Evolutionary conservation across 2,329 filamentous ascomycete species (phyloP), one percentile per base, ranked within the genome.

Genomic region (Atkinsonella texensis): DNA sequence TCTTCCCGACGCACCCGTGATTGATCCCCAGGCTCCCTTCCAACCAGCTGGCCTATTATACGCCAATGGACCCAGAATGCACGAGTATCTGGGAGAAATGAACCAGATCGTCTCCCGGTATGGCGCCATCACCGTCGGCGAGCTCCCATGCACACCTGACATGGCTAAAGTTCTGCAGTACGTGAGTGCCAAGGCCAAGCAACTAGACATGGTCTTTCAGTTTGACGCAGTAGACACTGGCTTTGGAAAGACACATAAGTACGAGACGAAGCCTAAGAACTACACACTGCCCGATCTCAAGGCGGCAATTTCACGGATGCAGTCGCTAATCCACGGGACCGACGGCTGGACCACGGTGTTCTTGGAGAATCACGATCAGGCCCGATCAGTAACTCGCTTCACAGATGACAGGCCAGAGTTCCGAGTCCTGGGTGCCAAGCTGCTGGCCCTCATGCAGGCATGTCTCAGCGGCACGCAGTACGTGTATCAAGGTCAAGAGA

Each of bases 161-260:
- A 71, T 75, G 31, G 63, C 66, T 3, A 70, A 77, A 39, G 80
- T 85, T 1, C 64, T 85, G 8, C 61, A 71, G 17, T 85, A 83
- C 55, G 79, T 85, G 13, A 74, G 75, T 3, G 74, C 77, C 0
- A 65, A 73, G 31, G 75, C 78, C 51, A 74, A 74, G 53, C 77
- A 85, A 63, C 67, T 87, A 47, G 76, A 80, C 61, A 87, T 86
- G 83, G 79, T 85, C 1, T 86, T 87, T 64, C 79, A 81, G 57
- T 82, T 83, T 55, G 78, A 81, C 56, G 74, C 82, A 11, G 80
- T 85, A 8, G 75, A 83, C 59, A 68, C 84, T 15, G 83, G 77
- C 6, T 70, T 73, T 50, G 75, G 77, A 52, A 62, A 68, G 59
- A 64, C 73, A 0, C 67, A 74, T 47, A 76, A 74, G 55, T 76